phyloP scores from a whole-genome alignment of 163 green algal genomes.

The Picocystis sp. region DNA sequence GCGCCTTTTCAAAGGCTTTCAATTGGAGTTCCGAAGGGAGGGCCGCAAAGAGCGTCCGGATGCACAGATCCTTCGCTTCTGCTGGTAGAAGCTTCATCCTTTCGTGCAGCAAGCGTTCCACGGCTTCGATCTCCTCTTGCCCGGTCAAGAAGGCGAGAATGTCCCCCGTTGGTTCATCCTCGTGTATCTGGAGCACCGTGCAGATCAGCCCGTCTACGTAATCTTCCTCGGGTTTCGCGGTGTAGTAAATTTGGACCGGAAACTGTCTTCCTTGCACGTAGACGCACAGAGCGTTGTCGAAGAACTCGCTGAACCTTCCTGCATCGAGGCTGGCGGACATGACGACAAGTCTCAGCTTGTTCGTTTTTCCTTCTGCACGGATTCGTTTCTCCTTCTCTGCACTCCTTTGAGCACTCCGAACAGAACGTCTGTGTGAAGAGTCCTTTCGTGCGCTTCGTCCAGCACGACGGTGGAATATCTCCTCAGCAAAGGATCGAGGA shows the following conservation, averaged over 20 bases:
- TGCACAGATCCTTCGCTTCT: slow-evolving; percentile 4
- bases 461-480: slow-evolving; percentile 40
- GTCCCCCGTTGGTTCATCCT: slow-evolving; percentile 51
- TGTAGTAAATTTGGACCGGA: slow-evolving; percentile 63
- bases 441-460: slow-evolving; percentile 85
- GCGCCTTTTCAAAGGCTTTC: slow-evolving; percentile 39
- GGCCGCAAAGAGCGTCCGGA: slow-evolving; percentile 49
- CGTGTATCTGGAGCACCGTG: slow-evolving; percentile 46
- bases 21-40: slow-evolving; percentile 62
- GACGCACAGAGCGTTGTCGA: slow-evolving; percentile 30
- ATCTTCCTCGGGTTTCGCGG: slow-evolving; percentile 45
- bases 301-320: slow-evolving; percentile 46
- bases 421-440: slow-evolving; percentile 72
- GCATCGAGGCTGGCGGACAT: slow-evolving; percentile 83
- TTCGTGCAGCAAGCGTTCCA: slow-evolving; percentile 42
- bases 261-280: slow-evolving; percentile 56
- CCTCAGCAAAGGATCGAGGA: slow-evolving; percentile 28
- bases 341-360: slow-evolving; percentile 50
- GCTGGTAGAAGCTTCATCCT: slow-evolving; percentile 13
- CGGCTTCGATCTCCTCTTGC: slow-evolving; percentile 64
- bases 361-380: neutral
- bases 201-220: slow-evolving; percentile 72
- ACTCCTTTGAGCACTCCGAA: slow-evolving; percentile 67
- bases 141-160: slow-evolving; percentile 86
- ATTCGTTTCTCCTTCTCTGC: slow-evolving; percentile 11